Evolutionary conservation across 768 basidiomycete genomes (phyloP).

Genomic region (Tulasnella sp.): DNA sequence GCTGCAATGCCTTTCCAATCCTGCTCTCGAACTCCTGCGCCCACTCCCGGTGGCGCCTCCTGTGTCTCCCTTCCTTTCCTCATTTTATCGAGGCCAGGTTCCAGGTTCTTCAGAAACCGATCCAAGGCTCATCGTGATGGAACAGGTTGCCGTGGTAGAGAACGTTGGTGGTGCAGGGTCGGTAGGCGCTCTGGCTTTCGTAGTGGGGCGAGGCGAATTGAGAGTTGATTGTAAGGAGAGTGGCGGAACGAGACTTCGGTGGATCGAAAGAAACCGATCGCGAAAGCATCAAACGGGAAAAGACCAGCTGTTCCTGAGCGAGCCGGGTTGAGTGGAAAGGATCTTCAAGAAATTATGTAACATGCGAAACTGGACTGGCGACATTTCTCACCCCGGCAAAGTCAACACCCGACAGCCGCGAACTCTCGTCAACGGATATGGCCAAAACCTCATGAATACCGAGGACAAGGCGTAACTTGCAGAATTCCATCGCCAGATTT

Average conservation of each 20-base stretch:
- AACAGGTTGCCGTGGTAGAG: conserved; percentile 71
- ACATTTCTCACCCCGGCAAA: not conserved
- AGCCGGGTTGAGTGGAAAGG: not conserved
- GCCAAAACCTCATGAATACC: no score
- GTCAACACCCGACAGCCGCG: not conserved
- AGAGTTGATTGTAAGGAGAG: not conserved
- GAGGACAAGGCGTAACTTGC: no score
- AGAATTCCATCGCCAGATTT: no score
- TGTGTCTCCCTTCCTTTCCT: conserved; percentile 53
- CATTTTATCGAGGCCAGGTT: conserved; percentile 78
- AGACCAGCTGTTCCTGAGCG: not conserved
- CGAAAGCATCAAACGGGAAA: not conserved
- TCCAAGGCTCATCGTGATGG: conserved; percentile 69
- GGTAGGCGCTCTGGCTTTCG: conserved; percentile 21
- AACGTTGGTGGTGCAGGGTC: conserved; percentile 33
- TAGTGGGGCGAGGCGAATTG: conserved; percentile 27
- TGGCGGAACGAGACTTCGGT: not conserved
- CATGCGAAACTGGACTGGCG: not conserved
- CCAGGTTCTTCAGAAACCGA: conserved; percentile 70
- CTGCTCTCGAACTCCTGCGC: conserved; percentile 67
- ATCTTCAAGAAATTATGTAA: not conserved
- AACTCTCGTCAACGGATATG: not conserved
- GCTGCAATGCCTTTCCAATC: conserved; percentile 65
- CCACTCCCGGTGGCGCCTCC: conserved; percentile 52
- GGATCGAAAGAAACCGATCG: not conserved